Base-by-base conservation (phyloP, 2,329 filamentous ascomycete genomes). In the Colletotrichum musicola region DNA sequence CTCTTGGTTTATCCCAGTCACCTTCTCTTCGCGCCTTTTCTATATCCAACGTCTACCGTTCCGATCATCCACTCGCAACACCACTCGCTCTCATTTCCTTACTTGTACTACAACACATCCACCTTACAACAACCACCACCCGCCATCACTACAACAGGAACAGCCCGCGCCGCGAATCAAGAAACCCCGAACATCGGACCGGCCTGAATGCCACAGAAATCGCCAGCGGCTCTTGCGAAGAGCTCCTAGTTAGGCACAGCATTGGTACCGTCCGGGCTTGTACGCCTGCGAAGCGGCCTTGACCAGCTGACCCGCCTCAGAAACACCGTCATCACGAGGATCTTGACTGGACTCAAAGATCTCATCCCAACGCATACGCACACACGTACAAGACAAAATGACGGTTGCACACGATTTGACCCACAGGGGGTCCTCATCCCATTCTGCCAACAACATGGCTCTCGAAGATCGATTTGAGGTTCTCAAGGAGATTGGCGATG, bases 401-500 rank as follows among this genome's bases (percentile, higher is more conserved):
- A 93, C 92, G 53, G 89, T 93, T 81, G 86, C 89, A 77, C 90
- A 90, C 80, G 93, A 95, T 77, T 83, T 90, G 76, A 87, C 91
- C 80, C 89, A 90, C 75, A 89, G 92, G 78, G 89, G 89, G 80
- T 88, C 89, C 74, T 84, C 87, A 64, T 83, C 84, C 79, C 76
- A 86, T 82, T 78, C 82, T 80, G 81, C 85, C 69, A 79, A 80
- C 60, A 81, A 79, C 47, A 75, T 91, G 82, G 88, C 90, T 62
- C 89, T 99, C 62, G 95, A 98, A 79, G 96, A 99, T 78, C 91
- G 95, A 74, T 99, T 98, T 79, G 95, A 99, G 81, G 91, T 99
- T 63, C 84, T 99, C 78, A 99, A 98, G 82, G 96, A 99, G 77
- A 97, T 99, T 79, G 96, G 96, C 57, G 96, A 99, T 89, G 96